Evolutionary conservation across 441 rosid species (phyloP).

Genomic region (Populus hybrid): DNA sequence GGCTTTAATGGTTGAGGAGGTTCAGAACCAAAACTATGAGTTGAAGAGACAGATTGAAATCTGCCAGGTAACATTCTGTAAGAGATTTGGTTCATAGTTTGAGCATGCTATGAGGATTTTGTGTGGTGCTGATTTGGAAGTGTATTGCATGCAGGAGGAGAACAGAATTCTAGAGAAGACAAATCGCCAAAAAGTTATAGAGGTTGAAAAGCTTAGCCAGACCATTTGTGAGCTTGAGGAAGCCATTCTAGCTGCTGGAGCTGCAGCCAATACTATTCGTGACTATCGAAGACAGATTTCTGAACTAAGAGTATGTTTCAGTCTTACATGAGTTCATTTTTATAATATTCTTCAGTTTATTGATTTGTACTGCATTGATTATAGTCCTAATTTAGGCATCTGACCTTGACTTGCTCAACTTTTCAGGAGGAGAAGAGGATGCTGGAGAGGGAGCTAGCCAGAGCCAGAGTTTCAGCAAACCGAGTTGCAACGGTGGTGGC

Average conservation of each 20-base stretch:
- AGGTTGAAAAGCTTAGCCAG: slow-evolving; percentile 83
- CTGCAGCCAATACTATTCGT: slow-evolving; percentile 74
- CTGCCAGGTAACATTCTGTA: slow-evolving; percentile 43
- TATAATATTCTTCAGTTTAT: not conserved
- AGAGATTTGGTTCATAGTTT: not conserved
- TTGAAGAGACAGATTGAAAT: slow-evolving; percentile 83
- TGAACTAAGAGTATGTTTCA: slow-evolving; percentile 53
- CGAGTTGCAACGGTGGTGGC: slow-evolving; percentile 84
- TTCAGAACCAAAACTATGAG: slow-evolving; percentile 86
- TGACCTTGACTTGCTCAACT: not conserved
- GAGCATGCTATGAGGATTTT: not conserved
- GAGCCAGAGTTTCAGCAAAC: slow-evolving; percentile 73
- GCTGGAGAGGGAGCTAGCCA: slow-evolving; percentile 86
- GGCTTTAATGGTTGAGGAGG: slow-evolving; percentile 86
- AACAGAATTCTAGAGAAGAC: slow-evolving; percentile 83
- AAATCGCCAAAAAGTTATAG: slow-evolving; percentile 82
- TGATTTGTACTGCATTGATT: not conserved
- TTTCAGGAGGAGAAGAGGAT: slow-evolving; percentile 83
- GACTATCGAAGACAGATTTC: slow-evolving; percentile 73
- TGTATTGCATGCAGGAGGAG: slow-evolving; percentile 60
- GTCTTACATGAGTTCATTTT: not conserved
- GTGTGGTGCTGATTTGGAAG: not conserved
- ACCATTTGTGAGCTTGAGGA: slow-evolving; percentile 79
- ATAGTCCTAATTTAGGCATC: not conserved
- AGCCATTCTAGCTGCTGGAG: slow-evolving; percentile 76